These are phyloP conservation scores for Kuraishia hungarica DNA, from an alignment of 805 yeast species.

Conservation along the genomic window DNA sequence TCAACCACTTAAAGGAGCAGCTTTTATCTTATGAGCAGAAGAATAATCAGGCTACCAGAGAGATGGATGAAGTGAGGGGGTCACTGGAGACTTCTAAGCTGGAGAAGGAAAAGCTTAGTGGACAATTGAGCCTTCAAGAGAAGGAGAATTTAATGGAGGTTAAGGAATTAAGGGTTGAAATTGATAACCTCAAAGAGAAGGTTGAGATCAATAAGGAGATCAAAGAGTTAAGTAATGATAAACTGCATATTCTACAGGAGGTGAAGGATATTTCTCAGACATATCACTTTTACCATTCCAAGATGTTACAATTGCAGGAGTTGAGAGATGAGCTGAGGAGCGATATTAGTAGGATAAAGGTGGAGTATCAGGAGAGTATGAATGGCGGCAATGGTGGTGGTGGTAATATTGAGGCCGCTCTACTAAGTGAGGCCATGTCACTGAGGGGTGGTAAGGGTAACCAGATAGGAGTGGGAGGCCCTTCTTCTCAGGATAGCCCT, in stretches of 20 bases:
- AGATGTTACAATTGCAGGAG: background rate
- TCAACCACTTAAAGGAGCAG: background rate
- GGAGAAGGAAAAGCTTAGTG: background rate
- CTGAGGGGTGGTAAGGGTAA: background rate
- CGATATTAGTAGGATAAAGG: background rate
- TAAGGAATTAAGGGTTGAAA: background rate
- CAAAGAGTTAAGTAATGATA: background rate
- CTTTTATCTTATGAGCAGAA: background rate
- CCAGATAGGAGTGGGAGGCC: background rate
- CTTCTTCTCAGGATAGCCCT: background rate
- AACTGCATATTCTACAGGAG: background rate
- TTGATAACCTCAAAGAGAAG: background rate
- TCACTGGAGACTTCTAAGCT: background rate
- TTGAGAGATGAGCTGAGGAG: background rate
- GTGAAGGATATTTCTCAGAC: background rate
- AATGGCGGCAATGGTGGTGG: background rate
- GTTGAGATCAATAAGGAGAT: background rate
- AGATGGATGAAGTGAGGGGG: background rate
- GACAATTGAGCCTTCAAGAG: background rate
- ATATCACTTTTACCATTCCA: background rate
- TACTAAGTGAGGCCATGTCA: background rate
- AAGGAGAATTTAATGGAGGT: background rate
- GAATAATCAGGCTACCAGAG: background rate
- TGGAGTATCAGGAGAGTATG: background rate
- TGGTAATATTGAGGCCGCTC: background rate